phyloP scores from a whole-genome alignment of 1,284 basidiomycete genomes.

The Tylopilus orsonianus region DNA sequence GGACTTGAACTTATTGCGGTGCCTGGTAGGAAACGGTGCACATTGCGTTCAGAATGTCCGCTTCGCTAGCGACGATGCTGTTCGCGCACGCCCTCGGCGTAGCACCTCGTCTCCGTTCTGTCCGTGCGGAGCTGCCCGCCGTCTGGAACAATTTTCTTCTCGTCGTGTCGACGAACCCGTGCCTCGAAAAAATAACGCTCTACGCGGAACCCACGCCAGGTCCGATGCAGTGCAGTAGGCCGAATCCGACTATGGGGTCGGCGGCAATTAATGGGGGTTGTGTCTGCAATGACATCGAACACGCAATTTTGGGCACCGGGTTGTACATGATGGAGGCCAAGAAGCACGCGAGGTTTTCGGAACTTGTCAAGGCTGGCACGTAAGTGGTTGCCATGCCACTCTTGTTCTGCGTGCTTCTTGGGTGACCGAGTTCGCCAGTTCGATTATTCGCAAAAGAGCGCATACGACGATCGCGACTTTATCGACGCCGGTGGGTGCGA shows the following conservation, averaged over 20 bases:
- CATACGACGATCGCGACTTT: constrained; percentile 30
- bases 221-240: constrained; percentile 5
- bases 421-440: constrained; percentile 17
- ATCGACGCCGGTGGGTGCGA: constrained; percentile 24
- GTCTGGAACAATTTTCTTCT: constrained; percentile 50
- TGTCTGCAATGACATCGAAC: constrained; percentile 21
- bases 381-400: constrained; percentile 28
- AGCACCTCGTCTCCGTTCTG: constrained; percentile 38
- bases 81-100: constrained; percentile 37
- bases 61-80: constrained; percentile 15
- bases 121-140: constrained; percentile 46
- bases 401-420: constrained; percentile 4
- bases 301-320: constrained; percentile 38
- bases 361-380: constrained; percentile 47
- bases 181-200: constrained; percentile 43
- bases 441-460: constrained; percentile 32
- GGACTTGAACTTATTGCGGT: constrained; percentile 2
- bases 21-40: constrained; percentile 26
- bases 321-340: constrained; percentile 47
- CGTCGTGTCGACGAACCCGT: constrained; percentile 41
- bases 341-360: constrained; percentile 42
- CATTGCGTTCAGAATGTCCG: constrained; percentile 22
- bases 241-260: background rate
- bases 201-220: constrained; percentile 26
- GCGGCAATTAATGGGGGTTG: constrained; percentile 20